Conservation (phyloP, 495 filamentous ascomycete species). For the Astrothelium macrocarpum region DNA sequence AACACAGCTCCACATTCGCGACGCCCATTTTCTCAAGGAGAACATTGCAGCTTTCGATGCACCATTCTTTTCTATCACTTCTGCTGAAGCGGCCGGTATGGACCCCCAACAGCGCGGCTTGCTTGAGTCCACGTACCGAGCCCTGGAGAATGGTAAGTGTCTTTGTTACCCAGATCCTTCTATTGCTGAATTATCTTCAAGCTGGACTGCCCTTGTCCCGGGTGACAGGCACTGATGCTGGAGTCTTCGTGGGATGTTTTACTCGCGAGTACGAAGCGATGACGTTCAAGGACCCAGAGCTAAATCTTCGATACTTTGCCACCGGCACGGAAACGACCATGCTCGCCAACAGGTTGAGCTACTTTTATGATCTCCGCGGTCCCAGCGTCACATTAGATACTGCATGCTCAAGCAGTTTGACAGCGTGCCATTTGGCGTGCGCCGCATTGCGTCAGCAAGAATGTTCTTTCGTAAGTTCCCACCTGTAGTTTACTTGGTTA, state of each 20-base stretch:
- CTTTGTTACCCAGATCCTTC: neutral
- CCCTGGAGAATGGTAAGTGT: conserved; percentile 2
- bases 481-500: neutral
- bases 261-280: conserved; percentile 1
- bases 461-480: neutral
- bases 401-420: conserved; percentile 38
- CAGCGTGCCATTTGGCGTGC: neutral
- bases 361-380: conserved; percentile 41
- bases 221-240: neutral
- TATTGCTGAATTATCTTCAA: neutral
- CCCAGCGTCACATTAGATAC: conserved; percentile 43
- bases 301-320: neutral
- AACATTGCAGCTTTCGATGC: neutral
- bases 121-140: conserved; percentile 4
- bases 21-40: neutral
- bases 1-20: neutral
- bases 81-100: conserved; percentile 1
- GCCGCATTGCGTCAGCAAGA: neutral
- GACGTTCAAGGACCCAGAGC: neutral
- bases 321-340: conserved; percentile 24
- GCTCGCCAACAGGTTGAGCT: conserved; percentile 41
- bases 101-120: conserved; percentile 7
- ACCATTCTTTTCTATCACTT: conserved; percentile 2
- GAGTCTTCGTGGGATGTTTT: neutral
- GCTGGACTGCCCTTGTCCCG: neutral